Evolutionary conservation across 2,329 filamentous ascomycete genomes (phyloP).

Genomic region (Beauveria sp.): DNA sequence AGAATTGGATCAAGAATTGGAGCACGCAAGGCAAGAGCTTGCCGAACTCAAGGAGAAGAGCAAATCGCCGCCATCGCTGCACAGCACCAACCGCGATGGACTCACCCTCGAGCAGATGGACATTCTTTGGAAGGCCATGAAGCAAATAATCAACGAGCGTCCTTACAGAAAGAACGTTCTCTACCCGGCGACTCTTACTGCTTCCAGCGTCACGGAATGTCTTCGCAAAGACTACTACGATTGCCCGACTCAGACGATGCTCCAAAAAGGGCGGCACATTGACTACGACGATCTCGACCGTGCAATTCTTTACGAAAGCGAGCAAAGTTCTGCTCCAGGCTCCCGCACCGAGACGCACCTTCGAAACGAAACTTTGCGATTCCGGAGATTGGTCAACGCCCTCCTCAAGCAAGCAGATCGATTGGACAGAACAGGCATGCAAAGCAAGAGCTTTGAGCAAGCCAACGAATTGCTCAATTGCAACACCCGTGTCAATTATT

Average conservation of each 20-base stretch:
- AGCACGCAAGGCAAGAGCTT: constrained; percentile 43
- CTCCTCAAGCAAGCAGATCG: constrained; percentile 22
- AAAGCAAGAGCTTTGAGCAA: constrained; percentile 23
- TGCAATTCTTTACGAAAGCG: constrained; percentile 23
- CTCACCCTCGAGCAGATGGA: constrained; percentile 24
- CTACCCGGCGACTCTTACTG: constrained; percentile 21
- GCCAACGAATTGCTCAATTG: constrained; percentile 18
- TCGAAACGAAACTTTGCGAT: constrained; percentile 19
- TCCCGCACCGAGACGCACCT: constrained; percentile 22
- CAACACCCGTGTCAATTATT: constrained; percentile 16
- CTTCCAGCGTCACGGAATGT: constrained; percentile 21
- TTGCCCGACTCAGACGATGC: constrained; percentile 16
- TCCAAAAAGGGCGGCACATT: constrained; percentile 17
- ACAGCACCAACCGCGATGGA: constrained; percentile 11
- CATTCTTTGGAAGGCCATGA: constrained; percentile 24
- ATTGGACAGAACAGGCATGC: constrained; percentile 16
- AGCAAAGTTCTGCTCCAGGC: constrained; percentile 13
- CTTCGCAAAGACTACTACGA: constrained; percentile 24
- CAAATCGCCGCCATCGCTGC: constrained; percentile 8
- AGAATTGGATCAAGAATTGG: constrained; percentile 55
- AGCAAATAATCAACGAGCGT: constrained; percentile 23
- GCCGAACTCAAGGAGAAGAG: constrained; percentile 29
- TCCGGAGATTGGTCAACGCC: constrained; percentile 22
- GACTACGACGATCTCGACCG: constrained; percentile 25
- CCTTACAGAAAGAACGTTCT: constrained; percentile 30